Conservation (phyloP, 2,329 filamentous ascomycete genomes). For the Fusarium foetens region DNA sequence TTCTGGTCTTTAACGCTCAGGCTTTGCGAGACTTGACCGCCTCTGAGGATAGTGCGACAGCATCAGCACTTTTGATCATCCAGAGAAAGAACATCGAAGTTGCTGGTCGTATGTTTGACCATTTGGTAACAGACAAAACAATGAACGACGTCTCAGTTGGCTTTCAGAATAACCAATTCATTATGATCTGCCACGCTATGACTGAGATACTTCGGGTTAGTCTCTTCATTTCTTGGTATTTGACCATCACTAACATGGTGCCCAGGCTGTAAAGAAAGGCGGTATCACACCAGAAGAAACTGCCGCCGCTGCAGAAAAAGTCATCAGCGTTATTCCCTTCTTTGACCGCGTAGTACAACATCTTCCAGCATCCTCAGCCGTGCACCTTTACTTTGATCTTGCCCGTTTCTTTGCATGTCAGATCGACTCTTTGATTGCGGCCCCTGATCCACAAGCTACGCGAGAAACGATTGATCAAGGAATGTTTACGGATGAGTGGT, state of each 20-base stretch:
- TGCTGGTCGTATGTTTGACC: neutral
- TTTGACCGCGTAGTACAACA: conserved; percentile 13
- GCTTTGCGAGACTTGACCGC: neutral
- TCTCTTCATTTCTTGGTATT: rapidly evolving
- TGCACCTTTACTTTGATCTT: conserved; percentile 12
- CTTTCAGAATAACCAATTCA: conserved; percentile 16
- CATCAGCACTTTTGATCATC: neutral
- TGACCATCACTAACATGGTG: rapidly evolving
- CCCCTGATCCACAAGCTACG: neutral
- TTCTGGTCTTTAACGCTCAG: conserved; percentile 5
- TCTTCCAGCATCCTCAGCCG: neutral
- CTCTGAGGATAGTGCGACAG: neutral
- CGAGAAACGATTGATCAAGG: conserved; percentile 8
- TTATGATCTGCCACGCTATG: conserved; percentile 11
- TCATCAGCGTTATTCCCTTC: neutral
- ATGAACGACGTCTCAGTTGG: conserved; percentile 5
- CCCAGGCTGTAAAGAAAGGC: conserved; percentile 10
- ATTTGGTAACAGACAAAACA: neutral
- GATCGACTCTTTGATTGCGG: neutral
- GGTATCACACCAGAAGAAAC: neutral
- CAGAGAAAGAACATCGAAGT: conserved; percentile 1
- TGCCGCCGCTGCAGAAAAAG: conserved; percentile 3
- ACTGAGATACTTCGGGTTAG: conserved; percentile 1
- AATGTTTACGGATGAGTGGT: conserved; percentile 24
- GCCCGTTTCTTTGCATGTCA: conserved; percentile 26